These are phyloP conservation scores for Ailanthus altissimus DNA, from an alignment of 345 rosid genomes.

Conservation along the genomic window DNA sequence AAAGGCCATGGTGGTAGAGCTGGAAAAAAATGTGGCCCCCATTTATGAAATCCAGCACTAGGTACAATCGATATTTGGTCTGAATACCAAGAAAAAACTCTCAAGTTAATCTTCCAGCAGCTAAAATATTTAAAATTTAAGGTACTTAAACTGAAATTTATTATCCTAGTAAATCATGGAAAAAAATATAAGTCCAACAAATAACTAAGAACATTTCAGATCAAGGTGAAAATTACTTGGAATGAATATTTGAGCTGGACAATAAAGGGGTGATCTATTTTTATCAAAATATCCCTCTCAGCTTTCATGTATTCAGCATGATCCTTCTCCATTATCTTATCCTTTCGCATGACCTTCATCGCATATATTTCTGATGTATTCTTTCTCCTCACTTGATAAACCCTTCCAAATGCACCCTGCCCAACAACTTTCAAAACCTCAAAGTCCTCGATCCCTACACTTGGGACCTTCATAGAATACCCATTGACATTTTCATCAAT, in stretches of 20 bases:
- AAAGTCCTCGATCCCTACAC: constrained; percentile 80
- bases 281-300: constrained; percentile 85
- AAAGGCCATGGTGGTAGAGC: constrained; percentile 93
- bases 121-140: neutral
- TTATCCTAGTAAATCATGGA: neutral
- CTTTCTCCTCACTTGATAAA: constrained; percentile 82
- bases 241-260: constrained; percentile 89
- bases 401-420: constrained; percentile 96
- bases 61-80: constrained; percentile 89
- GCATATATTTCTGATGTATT: constrained; percentile 85
- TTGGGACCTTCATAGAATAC: constrained; percentile 24
- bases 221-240: constrained; percentile 51
- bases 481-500: constrained; percentile 31
- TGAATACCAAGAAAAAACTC: constrained; percentile 40
- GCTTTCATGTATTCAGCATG: constrained; percentile 95
- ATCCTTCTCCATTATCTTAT: constrained; percentile 86
- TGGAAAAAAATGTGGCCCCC: constrained; percentile 98
- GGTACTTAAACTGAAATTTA: neutral
- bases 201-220: neutral
- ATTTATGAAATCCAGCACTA: constrained; percentile 86
- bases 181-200: neutral
- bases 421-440: constrained; percentile 90
- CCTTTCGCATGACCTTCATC: constrained; percentile 99
- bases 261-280: constrained; percentile 86
- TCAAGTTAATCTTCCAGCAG: neutral